Conservation (phyloP, 176 grass and related monocot genomes). For the Bonia amplexicaulis region DNA sequence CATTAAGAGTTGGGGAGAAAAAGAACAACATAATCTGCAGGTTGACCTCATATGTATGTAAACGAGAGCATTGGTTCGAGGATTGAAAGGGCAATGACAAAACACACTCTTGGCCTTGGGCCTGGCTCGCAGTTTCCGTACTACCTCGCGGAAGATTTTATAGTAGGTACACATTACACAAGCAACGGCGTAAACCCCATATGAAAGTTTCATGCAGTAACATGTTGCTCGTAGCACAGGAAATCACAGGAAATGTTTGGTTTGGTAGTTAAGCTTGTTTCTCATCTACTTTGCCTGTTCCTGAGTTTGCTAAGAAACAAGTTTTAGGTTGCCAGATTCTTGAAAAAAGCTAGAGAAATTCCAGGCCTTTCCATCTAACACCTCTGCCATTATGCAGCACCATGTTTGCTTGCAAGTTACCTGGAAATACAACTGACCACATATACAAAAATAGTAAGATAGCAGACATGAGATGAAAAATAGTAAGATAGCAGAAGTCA, state of each 20-base stretch:
- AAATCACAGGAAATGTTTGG: background rate
- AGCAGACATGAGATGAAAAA: background rate
- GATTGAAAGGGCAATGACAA: too few species aligned
- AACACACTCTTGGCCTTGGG: too few species aligned
- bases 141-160: background rate
- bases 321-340: constrained; percentile 33
- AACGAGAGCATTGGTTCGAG: too few species aligned
- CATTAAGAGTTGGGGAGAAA: too few species aligned
- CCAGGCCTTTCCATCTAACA: background rate
- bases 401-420: constrained; percentile 40
- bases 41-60: too few species aligned
- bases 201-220: background rate
- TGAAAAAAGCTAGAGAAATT: constrained; percentile 10
- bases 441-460: background rate
- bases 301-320: background rate
- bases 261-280: constrained; percentile 37
- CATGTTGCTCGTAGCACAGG: constrained; percentile 7
- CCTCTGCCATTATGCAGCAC: background rate
- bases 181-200: background rate
- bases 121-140: too few species aligned
- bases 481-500: constrained; percentile 9
- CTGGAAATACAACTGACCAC: background rate
- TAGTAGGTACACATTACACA: background rate
- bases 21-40: too few species aligned
- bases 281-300: constrained; percentile 23